A percentile compares a stretch with the other conserved stretches of the same genome.
phyloP scores from a whole-genome alignment of 805 yeast species.

The Cyberlindnera xylosilytica region DNA sequence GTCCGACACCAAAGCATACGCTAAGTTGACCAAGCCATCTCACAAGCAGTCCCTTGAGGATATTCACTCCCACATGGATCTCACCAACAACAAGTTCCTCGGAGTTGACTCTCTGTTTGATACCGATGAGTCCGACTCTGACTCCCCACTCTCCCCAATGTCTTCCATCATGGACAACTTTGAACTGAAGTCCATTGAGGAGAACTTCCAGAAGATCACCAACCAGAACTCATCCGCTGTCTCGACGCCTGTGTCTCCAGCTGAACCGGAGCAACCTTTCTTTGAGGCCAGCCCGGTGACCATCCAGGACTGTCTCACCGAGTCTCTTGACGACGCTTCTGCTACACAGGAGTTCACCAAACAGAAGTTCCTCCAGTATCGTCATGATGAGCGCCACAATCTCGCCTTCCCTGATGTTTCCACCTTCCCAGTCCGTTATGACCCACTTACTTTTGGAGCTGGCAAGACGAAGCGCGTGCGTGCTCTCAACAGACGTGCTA shows the following conservation, averaged over 20 bases:
- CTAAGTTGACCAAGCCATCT: conserved; percentile 16
- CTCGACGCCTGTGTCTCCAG: conserved; percentile 1
- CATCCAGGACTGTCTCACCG: conserved; percentile 21
- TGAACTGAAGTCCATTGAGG: conserved; percentile 27
- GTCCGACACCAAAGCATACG: conserved; percentile 16
- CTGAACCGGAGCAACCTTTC: conserved; percentile 3
- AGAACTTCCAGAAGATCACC: conserved; percentile 27
- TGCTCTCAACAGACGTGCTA: conserved; percentile 30
- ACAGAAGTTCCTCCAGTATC: conserved; percentile 24
- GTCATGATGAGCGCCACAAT: conserved; percentile 30
- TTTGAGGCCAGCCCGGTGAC: conserved; percentile 2
- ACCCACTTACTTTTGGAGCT: conserved; percentile 16
- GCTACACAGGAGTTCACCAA: conserved; percentile 6
- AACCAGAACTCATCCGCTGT: conserved; percentile 18
- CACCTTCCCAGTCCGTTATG: conserved; percentile 28
- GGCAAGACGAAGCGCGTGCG: conserved; percentile 15
- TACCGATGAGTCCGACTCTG: conserved; percentile 18
- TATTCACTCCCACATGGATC: conserved; percentile 10
- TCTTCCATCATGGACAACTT: conserved; percentile 13
- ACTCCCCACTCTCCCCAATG: conserved; percentile 15
- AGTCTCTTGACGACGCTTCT: conserved; percentile 4
- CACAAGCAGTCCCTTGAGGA: conserved; percentile 20
- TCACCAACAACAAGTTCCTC: conserved; percentile 12
- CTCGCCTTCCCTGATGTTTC: conserved; percentile 29
- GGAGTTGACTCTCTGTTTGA: conserved; percentile 18